Percentiles rank a stretch among this genome's conserved stretches.
Conservation (phyloP, 306 rosid species). For the Gynostemma pentaphyllum region DNA sequence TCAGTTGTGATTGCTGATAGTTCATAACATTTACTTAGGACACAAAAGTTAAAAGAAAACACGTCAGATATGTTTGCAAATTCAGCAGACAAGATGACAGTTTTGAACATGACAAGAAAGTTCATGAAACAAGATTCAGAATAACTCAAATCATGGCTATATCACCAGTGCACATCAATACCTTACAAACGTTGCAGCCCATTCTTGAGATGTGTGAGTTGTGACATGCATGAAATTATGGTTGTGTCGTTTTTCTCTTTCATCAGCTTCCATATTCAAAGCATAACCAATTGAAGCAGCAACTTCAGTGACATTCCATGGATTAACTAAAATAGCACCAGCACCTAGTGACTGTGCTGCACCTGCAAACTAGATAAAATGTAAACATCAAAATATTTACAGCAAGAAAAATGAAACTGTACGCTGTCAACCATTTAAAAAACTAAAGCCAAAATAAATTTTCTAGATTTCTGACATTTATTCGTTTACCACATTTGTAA, state of each 20-base stretch:
- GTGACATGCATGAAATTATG: constrained; percentile 88
- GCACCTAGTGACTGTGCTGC: constrained; percentile 99
- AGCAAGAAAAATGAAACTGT: not conserved
- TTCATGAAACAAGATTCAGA: constrained; percentile 4
- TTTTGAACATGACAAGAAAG: not conserved
- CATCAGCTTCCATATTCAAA: constrained; percentile 81
- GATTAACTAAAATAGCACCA: constrained; percentile 91
- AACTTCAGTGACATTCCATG: constrained; percentile 91
- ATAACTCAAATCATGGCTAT: not conserved
- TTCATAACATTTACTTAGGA: not conserved
- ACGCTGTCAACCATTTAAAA: not conserved
- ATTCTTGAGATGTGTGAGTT: constrained; percentile 91
- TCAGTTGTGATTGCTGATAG: too few relatives aligned
- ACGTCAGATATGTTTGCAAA: not conserved
- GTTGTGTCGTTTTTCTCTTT: constrained; percentile 88
- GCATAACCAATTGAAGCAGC: constrained; percentile 90
- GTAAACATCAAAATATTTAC: not conserved
- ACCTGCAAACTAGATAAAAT: constrained; percentile 74
- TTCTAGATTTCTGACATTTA: not conserved
- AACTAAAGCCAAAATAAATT: not conserved
- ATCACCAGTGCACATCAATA: constrained; percentile 13
- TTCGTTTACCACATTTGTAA: not conserved
- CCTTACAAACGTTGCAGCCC: constrained; percentile 99
- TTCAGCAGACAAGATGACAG: not conserved
- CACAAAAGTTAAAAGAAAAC: not conserved